phyloP scores from a whole-genome alignment of 2,329 filamentous ascomycete species.

The Chaetomiaceae sp. region DNA sequence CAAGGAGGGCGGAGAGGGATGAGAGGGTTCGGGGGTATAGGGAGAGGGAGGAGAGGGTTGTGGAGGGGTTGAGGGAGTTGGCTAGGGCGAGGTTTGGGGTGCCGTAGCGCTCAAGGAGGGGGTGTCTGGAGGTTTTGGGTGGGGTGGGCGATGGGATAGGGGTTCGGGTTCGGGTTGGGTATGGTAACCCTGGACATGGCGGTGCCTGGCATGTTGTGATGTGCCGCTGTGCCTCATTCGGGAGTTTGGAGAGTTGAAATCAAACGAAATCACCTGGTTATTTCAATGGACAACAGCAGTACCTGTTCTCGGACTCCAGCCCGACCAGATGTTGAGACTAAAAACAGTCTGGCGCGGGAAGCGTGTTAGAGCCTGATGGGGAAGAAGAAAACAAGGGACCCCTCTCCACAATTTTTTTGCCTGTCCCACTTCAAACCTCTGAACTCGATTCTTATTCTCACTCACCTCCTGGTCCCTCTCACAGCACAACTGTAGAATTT shows the following conservation, averaged over 20 bases:
- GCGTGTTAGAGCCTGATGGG: not conserved
- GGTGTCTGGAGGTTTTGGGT: not conserved
- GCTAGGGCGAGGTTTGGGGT: slow-evolving; percentile 72
- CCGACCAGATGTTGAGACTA: no score
- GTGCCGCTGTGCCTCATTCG: no score
- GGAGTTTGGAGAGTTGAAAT: no score
- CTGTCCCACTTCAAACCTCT: no score
- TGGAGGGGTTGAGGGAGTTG: slow-evolving; percentile 73
- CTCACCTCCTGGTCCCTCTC: not conserved
- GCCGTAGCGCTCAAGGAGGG: not conserved
- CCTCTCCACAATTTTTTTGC: not conserved
- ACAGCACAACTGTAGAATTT: not conserved
- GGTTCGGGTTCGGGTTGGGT: no score
- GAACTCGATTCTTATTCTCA: not conserved
- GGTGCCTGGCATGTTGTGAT: no score
- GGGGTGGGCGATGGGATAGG: no score
- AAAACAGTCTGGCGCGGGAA: not conserved
- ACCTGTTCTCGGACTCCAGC: no score
- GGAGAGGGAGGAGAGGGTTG: slow-evolving; percentile 76
- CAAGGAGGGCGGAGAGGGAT: slow-evolving; percentile 73
- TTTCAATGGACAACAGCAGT: no score
- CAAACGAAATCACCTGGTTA: no score
- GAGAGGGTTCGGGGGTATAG: slow-evolving; percentile 65
- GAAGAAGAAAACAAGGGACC: no score
- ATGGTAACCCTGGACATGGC: no score